A percentile compares a stretch with the other conserved stretches of the same genome.
Conservation (phyloP, 306 rosid genomes). For the Astragalus glycyphyllos region DNA sequence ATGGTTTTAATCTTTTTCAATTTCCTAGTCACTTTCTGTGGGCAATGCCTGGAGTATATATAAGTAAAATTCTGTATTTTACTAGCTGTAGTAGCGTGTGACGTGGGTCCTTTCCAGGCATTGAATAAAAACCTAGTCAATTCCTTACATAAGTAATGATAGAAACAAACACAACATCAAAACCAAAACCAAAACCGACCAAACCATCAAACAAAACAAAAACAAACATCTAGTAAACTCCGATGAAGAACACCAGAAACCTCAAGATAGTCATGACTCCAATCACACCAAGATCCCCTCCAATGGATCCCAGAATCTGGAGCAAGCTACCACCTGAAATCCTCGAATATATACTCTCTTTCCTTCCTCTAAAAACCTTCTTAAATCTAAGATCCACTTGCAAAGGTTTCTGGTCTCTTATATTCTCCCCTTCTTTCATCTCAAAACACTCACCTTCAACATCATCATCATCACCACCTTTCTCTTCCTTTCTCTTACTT, state of each 20-base stretch:
- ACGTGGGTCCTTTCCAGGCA: too few species aligned
- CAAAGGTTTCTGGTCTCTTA: slow-evolving; percentile 69
- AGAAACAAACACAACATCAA: background rate
- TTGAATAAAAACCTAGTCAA: background rate
- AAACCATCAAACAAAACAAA: background rate
- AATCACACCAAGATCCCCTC: slow-evolving; percentile 17
- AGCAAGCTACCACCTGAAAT: slow-evolving; percentile 72
- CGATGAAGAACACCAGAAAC: slow-evolving; percentile 36
- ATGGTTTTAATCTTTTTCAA: too few species aligned
- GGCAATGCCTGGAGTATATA: too few species aligned
- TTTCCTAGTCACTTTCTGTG: too few species aligned
- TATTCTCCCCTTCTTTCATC: slow-evolving; percentile 72
- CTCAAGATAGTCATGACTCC: background rate
- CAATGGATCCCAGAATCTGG: slow-evolving; percentile 88
- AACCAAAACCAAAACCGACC: slow-evolving; percentile 10
- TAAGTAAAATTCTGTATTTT: too few species aligned
- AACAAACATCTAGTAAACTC: slow-evolving; percentile 15
- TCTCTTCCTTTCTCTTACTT: slow-evolving; percentile 78
- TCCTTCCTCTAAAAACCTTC: slow-evolving; percentile 70
- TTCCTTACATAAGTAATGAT: background rate
- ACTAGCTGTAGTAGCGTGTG: too few species aligned
- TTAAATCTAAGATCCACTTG: slow-evolving; percentile 80
- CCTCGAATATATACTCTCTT: slow-evolving; percentile 70
- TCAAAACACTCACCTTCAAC: slow-evolving; percentile 58
- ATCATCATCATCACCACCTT: slow-evolving; percentile 51